Evolutionary conservation across 2,329 filamentous ascomycete species (phyloP), one percentile per base, ranked within the genome.

Genomic region (Ophiostoma sp.): DNA sequence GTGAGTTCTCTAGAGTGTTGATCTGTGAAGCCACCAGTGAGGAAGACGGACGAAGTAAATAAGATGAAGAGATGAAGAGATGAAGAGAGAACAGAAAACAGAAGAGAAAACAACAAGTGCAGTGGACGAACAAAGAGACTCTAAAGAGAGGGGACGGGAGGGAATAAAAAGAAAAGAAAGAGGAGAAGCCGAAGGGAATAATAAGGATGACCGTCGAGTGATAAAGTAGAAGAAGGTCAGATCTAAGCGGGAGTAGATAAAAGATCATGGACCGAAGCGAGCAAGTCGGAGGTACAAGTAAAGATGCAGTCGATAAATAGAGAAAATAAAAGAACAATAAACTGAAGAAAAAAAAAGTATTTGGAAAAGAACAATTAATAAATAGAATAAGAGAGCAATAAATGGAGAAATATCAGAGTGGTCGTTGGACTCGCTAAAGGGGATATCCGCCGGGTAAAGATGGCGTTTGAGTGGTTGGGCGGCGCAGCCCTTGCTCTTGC

Each of bases 361-460:
- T n/a, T n/a, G n/a, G n/a, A 69, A 62, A 70, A 39, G 27, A 23
- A 27, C 41, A 27, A 62, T 33, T 20, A 67, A 41, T 11, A 68
- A 36, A 62, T 62, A 39, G 64, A 67, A 44, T 23, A 41, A 66
- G 35, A 67, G 52, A 67, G 31, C 31, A 69, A 62, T 64, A 52
- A 70, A 68, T 54, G 67, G 23, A 69, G 33, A 52, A 57, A 60
- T 52, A 39, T 65, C 44, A 35, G 67, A 70, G 70, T 36, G 67
- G 68, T 57, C 31, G 41, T 70, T 52, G 69, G 52, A 41, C 68
- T 73, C 68, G 70, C 71, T 69, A 71, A 72, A 70, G 68, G 69
- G 65, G 68, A 71, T 71, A 71, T 69, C 70, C 69, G 70, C 71
- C 71, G 70, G 72, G 70, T 73, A 72, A 72, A 70, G 68, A 69